Base-by-base conservation (phyloP, 805 yeast species). In the Kluyveromyces wickerhamii region DNA sequence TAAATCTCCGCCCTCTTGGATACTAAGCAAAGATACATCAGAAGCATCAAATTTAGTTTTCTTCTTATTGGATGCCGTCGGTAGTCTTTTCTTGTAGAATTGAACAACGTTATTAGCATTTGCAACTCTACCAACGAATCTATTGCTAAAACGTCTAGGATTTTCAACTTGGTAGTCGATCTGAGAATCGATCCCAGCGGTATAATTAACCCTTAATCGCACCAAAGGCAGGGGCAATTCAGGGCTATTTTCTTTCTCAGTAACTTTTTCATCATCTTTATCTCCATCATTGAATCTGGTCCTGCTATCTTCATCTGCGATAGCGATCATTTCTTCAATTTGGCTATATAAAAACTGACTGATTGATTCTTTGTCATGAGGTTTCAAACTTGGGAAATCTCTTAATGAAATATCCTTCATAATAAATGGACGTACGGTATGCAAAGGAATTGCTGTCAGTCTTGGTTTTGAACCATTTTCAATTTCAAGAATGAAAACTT, bases 71-170 rank as follows among this genome's bases (percentile, higher is more conserved):
- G 45, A 15, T 15, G 35, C 14, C 22, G 38, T 5, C 23, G 22
- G 44, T 37, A 29, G 65, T 54, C 50, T 66, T 43, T 69, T 73
- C 51, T 74, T 71, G 49, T 74, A 73, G 52, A 82, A 81, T 30
- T 75, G 77, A 3, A 89, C 72, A 7, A 88, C 84, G 48, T 87
- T 94, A 48, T 84, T 79, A n/a, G 79, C 75, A 54, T 92, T 92
- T 4, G 97, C 98, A 2, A 89, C 92, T 41, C 67, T 68, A 0
- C 95, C 96, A 5, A 83, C 94, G 65, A 89, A 92, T 48, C 85
- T 65, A 50, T 88, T 86, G 11, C 96, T 85, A 43, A 92, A 85
- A 42, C 96, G 63, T 34, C 94, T 66, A 0, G 95, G 83, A 50
- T 88, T 89, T 49, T 88, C 97, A 12, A 92, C 86, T 45, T 87